Evolutionary conservation across 192 early-diverging fungal species (phyloP), one percentile per base, ranked within the genome.

Genomic region (Linnemannia schmuckeri): DNA sequence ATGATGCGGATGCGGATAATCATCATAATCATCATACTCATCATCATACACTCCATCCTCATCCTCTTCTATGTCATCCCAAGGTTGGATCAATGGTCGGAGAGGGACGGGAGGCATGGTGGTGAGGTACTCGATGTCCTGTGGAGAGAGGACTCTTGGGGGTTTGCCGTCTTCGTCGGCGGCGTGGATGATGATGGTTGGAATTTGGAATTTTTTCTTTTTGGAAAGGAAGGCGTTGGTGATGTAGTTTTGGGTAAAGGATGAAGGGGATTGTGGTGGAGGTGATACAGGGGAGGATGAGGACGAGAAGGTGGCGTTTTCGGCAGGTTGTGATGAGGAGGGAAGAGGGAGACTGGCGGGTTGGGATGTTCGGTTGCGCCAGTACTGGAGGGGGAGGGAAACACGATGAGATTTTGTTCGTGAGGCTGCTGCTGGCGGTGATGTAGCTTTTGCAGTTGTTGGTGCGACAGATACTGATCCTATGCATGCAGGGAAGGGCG

Each of bases 151-250:
- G 3, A 81, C 68, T 9, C 76, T 55, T 24, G 72, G 46, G 0
- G 85, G 85, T 17, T 81, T 79, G n/a, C 72, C 76, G 27, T 87
- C 85, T 17, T 81, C 85, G 20, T 87, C 85, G 17, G 81, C 85
- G 8, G 85, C 79, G 66, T 87, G 85, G 18, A 87, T 47, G 9
- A 87, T 76, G 42, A 87, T 81, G 7, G 54, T 81, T 9, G 85
- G 85, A 71, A 87, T 69, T n/a, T 79, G 77, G 12, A 72, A 17
- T 6, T 77, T 82, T 40, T 77, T 77, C 70, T 82, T 82, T 41
- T 82, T 82, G 30, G 79, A 75, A 18, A 61, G n/a, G 57, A 82
- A 82, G 20, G 66, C 12, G 27, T 41, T 76, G 33, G 69, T 18
- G 46, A 76, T 37, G 54, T 82, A 72, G 68, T 33, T 83, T 42